Percentiles rank a stretch among this genome's conserved stretches.
Conservation (phyloP, 352 stramenopile genomes). For the Phytophthora europaea region DNA sequence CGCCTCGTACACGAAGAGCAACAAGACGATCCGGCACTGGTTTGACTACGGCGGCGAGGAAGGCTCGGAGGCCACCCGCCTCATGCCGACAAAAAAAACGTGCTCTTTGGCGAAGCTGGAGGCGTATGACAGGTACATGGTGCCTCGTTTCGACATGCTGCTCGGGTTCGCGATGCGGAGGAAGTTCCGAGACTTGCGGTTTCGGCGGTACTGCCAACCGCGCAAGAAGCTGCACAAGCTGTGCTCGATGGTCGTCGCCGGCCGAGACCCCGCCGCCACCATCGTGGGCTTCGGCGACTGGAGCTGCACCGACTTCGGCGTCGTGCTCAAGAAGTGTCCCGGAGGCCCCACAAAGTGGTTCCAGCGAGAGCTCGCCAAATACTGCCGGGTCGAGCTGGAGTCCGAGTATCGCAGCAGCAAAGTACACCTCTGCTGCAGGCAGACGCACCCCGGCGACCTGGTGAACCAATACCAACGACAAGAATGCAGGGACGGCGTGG, state of each 20-base stretch:
- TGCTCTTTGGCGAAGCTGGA: neutral
- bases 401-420: constrained; percentile 1
- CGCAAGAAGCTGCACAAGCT: too few species aligned
- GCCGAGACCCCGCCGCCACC: too few species aligned
- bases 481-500: neutral
- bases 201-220: too few species aligned
- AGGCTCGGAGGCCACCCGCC: neutral
- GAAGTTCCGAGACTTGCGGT: too few species aligned
- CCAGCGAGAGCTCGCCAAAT: neutral
- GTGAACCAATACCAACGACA: neutral
- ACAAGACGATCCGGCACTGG: neutral
- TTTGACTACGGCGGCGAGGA: neutral
- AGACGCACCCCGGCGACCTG: neutral
- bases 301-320: neutral
- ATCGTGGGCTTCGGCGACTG: too few species aligned
- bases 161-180: too few species aligned
- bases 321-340: neutral
- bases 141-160: too few species aligned
- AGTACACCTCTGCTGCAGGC: neutral
- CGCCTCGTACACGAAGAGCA: neutral
- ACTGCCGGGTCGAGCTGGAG: neutral
- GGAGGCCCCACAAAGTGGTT: neutral
- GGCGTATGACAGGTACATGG: too few species aligned
- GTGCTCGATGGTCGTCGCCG: too few species aligned
- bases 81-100: neutral